Conservation (phyloP, 2,329 filamentous ascomycete genomes). For the Simplicillium aogashimaense region DNA sequence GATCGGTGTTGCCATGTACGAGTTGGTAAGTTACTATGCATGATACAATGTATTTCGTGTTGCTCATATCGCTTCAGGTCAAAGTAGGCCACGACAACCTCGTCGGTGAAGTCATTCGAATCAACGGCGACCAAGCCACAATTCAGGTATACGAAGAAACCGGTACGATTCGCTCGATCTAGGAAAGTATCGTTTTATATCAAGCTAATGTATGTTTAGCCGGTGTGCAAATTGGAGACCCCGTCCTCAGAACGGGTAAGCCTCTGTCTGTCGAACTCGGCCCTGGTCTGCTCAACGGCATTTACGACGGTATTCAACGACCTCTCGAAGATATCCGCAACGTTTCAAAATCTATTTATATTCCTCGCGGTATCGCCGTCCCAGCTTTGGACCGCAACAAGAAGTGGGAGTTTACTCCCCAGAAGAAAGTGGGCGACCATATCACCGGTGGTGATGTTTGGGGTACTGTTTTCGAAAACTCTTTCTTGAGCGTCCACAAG, state of each 20-base stretch:
- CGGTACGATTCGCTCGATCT: constrained; percentile 41
- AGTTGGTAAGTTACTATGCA: constrained; percentile 56
- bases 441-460: constrained; percentile 95
- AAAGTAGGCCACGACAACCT: constrained; percentile 86
- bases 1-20: constrained; percentile 99
- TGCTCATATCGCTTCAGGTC: constrained; percentile 44
- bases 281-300: constrained; percentile 94
- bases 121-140: constrained; percentile 88
- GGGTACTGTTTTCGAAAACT: constrained; percentile 93
- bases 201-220: constrained; percentile 39
- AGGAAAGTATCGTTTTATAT: background rate
- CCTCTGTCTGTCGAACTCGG: constrained; percentile 95
- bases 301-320: constrained; percentile 98
- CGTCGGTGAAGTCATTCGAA: constrained; percentile 95
- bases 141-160: constrained; percentile 99
- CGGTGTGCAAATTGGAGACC: constrained; percentile 92
- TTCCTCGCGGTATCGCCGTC: constrained; percentile 83
- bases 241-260: constrained; percentile 83
- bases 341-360: constrained; percentile 82
- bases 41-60: background rate
- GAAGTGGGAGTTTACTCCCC: constrained; percentile 94
- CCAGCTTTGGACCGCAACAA: constrained; percentile 82
- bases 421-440: constrained; percentile 90
- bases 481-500: constrained; percentile 84
- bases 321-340: constrained; percentile 79